These are phyloP conservation scores for Psilocybe sp. DNA, from an alignment of 768 basidiomycete genomes.

Conservation along the genomic window DNA sequence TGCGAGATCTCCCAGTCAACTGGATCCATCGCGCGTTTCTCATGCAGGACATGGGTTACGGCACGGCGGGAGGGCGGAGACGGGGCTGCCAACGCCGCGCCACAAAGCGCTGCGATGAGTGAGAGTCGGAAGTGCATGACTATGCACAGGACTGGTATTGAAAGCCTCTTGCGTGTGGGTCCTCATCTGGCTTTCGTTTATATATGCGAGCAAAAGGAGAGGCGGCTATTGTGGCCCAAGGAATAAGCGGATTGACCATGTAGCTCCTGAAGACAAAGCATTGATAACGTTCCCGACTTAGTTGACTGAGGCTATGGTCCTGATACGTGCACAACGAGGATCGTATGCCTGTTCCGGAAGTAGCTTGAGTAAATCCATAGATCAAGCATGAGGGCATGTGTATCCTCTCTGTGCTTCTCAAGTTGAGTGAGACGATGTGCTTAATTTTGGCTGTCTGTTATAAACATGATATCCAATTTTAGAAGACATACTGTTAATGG, in stretches of 20 bases:
- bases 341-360: no score
- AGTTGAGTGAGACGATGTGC: no score
- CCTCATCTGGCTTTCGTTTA: neutral
- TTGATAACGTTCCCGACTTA: no score
- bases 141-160: constrained; percentile 3
- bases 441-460: no score
- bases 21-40: constrained; percentile 27
- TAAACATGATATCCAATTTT: no score
- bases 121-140: constrained; percentile 15
- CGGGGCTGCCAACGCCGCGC: constrained; percentile 22
- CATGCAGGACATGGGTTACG: constrained; percentile 25
- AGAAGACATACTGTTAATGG: no score
- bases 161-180: neutral
- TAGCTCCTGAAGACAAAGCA: no score
- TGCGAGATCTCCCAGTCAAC: constrained; percentile 26
- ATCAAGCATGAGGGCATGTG: no score
- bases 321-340: no score
- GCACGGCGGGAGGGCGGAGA: constrained; percentile 14
- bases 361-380: no score
- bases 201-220: neutral
- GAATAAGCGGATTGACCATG: neutral
- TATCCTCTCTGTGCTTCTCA: no score
- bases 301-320: no score
- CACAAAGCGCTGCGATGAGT: constrained; percentile 13
- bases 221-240: neutral